Conservation (phyloP, 495 filamentous ascomycete genomes). For the Parathielavia hyrcaniae region DNA sequence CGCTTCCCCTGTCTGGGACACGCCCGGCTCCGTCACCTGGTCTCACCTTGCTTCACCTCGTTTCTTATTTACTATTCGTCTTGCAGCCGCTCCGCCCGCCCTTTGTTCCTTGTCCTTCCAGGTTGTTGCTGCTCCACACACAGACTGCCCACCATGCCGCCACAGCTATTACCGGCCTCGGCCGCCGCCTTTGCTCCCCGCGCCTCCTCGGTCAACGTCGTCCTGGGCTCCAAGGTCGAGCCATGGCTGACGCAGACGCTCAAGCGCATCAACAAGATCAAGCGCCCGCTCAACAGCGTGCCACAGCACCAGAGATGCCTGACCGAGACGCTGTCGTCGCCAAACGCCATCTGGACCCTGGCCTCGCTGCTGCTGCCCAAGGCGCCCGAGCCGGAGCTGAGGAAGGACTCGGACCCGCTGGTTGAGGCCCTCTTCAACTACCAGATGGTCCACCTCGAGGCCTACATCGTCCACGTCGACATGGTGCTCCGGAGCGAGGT, state of each 20-base stretch:
- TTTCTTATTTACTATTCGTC: slow-evolving; percentile 51
- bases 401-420: slow-evolving; percentile 77
- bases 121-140: slow-evolving; percentile 23
- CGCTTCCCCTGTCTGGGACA: slow-evolving; percentile 54
- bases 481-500: slow-evolving; percentile 98
- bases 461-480: slow-evolving; percentile 98
- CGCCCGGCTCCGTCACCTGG: slow-evolving; percentile 48
- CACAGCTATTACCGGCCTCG: slow-evolving; percentile 85
- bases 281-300: slow-evolving; percentile 95
- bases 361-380: slow-evolving; percentile 91
- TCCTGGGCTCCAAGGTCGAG: slow-evolving; percentile 89
- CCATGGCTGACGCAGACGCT: slow-evolving; percentile 95
- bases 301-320: slow-evolving; percentile 94
- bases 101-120: slow-evolving; percentile 38
- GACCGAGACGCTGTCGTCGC: slow-evolving; percentile 88
- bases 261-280: slow-evolving; percentile 95
- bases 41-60: slow-evolving; percentile 36
- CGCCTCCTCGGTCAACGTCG: slow-evolving; percentile 84
- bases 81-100: slow-evolving; percentile 47
- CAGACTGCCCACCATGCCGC: slow-evolving; percentile 63
- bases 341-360: slow-evolving; percentile 91
- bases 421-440: slow-evolving; percentile 91
- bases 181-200: slow-evolving; percentile 95
- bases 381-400: slow-evolving; percentile 79
- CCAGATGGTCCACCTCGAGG: slow-evolving; percentile 90